Conservation (phyloP, 805 yeast species). For the Candida chauliodis region DNA sequence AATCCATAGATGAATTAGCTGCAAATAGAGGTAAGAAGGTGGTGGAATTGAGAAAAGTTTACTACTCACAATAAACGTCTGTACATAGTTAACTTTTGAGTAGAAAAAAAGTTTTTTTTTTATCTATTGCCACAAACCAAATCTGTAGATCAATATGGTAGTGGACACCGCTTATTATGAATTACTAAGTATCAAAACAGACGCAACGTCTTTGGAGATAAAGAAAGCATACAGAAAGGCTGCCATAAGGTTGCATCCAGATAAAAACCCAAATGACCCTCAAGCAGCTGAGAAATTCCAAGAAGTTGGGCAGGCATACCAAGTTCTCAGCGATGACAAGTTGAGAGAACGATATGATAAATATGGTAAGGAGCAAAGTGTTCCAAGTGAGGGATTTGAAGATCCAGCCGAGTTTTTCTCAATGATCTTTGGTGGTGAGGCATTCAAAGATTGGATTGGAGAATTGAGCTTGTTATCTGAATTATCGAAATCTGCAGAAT, state of each 20-base stretch:
- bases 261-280: conserved; percentile 45
- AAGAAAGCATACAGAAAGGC: conserved; percentile 45
- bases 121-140: conserved; percentile 4
- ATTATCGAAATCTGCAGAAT: conserved; percentile 39
- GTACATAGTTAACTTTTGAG: conserved; percentile 4
- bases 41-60: conserved; percentile 86
- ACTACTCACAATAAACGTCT: conserved; percentile 51
- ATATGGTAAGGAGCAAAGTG: conserved; percentile 69
- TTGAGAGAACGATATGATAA: conserved; percentile 69
- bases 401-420: conserved; percentile 85
- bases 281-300: conserved; percentile 42
- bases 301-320: conserved; percentile 68
- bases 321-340: conserved; percentile 64
- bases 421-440: conserved; percentile 81
- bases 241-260: conserved; percentile 43
- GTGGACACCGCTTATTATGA: conserved; percentile 45
- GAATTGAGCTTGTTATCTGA: conserved; percentile 56
- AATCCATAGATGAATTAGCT: conserved; percentile 82
- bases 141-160: conserved; percentile 26
- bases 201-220: conserved; percentile 41
- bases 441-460: conserved; percentile 81
- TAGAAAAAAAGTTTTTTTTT: not conserved
- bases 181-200: conserved; percentile 28
- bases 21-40: conserved; percentile 90
- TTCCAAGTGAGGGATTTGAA: conserved; percentile 60